A percentile compares a stretch with the other conserved stretches of the same genome.
Evolutionary conservation across 2,329 filamentous ascomycete species (phyloP).

Genomic region (Tolypocladium guangdongense): DNA sequence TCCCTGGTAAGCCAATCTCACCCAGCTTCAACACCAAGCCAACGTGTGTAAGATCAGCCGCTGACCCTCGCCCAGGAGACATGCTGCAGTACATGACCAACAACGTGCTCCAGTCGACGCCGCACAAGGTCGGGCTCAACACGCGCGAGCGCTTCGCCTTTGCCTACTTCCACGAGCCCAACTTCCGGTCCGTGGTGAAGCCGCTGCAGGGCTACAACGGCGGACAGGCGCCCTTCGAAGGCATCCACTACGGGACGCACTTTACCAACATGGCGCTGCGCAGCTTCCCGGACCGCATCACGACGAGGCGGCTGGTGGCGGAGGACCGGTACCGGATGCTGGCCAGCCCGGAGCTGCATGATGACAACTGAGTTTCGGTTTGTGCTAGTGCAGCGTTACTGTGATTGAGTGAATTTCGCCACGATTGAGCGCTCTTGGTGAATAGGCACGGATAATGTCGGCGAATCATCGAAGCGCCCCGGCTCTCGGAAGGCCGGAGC

Average conservation of each 20-base stretch:
- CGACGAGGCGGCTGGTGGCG: constrained; percentile 23
- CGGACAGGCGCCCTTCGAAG: constrained; percentile 18
- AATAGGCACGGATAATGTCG: too few species aligned
- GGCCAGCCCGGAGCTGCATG: constrained; percentile 8
- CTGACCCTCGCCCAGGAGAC: constrained; percentile 23
- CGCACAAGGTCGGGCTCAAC: constrained; percentile 40
- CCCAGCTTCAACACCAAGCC: neutral
- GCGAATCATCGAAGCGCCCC: too few species aligned
- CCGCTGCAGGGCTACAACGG: constrained; percentile 28
- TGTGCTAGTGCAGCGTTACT: neutral
- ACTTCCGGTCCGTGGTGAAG: constrained; percentile 32
- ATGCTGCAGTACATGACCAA: constrained; percentile 42
- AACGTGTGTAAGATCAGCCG: neutral
- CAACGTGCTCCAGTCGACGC: constrained; percentile 32
- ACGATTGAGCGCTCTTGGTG: too few species aligned
- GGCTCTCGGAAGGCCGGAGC: too few species aligned
- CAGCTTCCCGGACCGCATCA: constrained; percentile 36
- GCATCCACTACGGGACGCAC: constrained; percentile 39
- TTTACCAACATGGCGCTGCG: constrained; percentile 41
- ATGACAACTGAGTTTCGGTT: too few species aligned
- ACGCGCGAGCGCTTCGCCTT: constrained; percentile 34
- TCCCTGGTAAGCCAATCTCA: constrained; percentile 25
- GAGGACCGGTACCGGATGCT: constrained; percentile 18
- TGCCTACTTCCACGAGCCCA: constrained; percentile 41
- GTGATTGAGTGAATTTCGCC: neutral